Evolutionary conservation across 2,329 filamentous ascomycete genomes (phyloP).

Genomic region (Claviceps citrina): DNA sequence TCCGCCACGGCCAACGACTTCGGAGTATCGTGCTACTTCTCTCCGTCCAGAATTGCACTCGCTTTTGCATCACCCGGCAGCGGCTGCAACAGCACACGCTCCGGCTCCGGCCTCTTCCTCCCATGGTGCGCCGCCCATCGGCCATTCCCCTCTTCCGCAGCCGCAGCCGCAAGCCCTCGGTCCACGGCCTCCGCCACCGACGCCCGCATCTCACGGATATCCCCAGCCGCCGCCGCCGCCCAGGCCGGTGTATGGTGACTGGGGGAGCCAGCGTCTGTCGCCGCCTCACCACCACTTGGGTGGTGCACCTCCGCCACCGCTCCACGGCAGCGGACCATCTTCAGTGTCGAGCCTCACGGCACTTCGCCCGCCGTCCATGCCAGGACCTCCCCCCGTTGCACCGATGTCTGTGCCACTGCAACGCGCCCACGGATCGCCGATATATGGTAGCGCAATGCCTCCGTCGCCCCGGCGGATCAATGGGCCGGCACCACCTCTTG

Average conservation of each 20-base stretch:
- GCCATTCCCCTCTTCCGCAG: conserved; percentile 7
- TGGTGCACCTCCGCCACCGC: conserved; percentile 25
- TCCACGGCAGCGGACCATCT: conserved; percentile 15
- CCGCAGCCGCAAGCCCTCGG: conserved; percentile 14
- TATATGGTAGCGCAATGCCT: conserved; percentile 29
- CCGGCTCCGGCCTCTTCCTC: conserved; percentile 7
- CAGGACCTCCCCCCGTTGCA: conserved; percentile 26
- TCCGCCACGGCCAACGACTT: conserved; percentile 12
- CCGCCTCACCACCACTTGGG: conserved; percentile 35
- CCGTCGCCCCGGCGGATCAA: conserved; percentile 32
- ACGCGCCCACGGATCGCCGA: conserved; percentile 15
- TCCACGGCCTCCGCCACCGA: conserved; percentile 10
- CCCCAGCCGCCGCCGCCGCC: conserved; percentile 13
- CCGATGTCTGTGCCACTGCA: conserved; percentile 27
- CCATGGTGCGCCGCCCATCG: conserved; percentile 7
- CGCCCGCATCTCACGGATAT: conserved; percentile 14
- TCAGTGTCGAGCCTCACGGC: conserved; percentile 24
- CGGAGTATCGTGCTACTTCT: conserved; percentile 13
- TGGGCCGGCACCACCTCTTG: conserved; percentile 25
- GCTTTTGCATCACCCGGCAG: conserved; percentile 8
- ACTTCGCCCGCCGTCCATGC: conserved; percentile 34
- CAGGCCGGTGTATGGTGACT: conserved; percentile 24
- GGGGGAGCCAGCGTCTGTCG: conserved; percentile 36
- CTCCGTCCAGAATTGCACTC: conserved; percentile 9
- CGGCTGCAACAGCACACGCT: conserved; percentile 1